A percentile compares a stretch with the other conserved stretches of the same genome.
phyloP scores from a whole-genome alignment of 164 flowering plant species.

The Warburgia ugandensis region DNA sequence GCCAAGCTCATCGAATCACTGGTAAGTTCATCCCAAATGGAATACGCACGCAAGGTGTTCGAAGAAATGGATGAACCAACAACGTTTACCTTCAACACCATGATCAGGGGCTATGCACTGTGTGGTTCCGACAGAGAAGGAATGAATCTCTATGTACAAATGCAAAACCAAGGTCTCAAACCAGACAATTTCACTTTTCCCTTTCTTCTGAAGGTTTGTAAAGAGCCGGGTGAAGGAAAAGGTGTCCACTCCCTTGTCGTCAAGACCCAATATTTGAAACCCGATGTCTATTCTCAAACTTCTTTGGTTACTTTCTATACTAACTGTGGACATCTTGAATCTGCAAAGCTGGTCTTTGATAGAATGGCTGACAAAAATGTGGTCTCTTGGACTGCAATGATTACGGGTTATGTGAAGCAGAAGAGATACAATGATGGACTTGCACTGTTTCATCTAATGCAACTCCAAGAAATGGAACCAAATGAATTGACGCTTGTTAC shows the following conservation, averaged over 20 bases:
- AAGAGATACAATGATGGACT: not conserved
- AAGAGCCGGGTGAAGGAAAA: conserved; percentile 12
- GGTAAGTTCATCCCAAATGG: conserved; percentile 9
- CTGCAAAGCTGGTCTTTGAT: conserved; percentile 13
- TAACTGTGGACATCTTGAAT: not conserved
- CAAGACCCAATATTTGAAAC: conserved; percentile 7
- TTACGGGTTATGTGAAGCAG: conserved; percentile 20
- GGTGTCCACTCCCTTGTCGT: conserved; percentile 16
- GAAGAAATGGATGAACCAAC: conserved; percentile 15
- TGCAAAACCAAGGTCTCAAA: conserved; percentile 9
- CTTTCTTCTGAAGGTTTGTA: conserved; percentile 16
- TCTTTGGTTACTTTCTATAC: conserved; percentile 19
- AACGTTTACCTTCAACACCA: conserved; percentile 19
- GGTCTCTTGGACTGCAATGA: conserved; percentile 27
- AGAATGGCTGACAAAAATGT: conserved; percentile 19
- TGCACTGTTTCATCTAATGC: conserved; percentile 6
- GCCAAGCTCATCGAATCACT: conserved; percentile 11
- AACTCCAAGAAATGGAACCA: conserved; percentile 11
- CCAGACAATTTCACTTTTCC: conserved; percentile 23
- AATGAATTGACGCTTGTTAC: conserved; percentile 21
- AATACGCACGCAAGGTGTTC: conserved; percentile 18
- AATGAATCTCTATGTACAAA: conserved; percentile 11
- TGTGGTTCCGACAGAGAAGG: conserved; percentile 5
- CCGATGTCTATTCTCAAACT: conserved; percentile 14
- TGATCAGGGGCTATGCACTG: conserved; percentile 15